phyloP scores from a whole-genome alignment of 2,329 filamentous ascomycete genomes.

The Diaporthe caulivora region DNA sequence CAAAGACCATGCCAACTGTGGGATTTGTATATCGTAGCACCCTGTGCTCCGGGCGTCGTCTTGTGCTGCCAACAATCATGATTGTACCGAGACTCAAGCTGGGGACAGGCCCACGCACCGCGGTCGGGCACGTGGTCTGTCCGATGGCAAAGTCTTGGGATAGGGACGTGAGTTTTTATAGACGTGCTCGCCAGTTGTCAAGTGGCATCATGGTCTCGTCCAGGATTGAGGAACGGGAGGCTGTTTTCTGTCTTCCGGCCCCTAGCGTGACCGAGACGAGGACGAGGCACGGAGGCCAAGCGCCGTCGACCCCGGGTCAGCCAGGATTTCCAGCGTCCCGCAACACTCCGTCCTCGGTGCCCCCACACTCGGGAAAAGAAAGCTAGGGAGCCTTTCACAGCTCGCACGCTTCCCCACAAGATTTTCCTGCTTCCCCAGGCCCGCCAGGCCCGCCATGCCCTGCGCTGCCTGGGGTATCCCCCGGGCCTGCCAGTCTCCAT shows the following conservation, averaged over 20 bases:
- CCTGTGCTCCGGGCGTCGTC: background rate
- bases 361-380: constrained; percentile 7
- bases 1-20: background rate
- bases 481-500: background rate
- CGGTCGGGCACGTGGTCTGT: no score
- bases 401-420: constrained; percentile 11
- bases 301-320: background rate
- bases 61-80: background rate
- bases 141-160: no score
- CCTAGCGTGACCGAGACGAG: background rate
- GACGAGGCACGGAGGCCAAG: background rate
- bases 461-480: background rate
- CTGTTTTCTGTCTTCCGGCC: background rate
- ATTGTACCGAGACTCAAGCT: background rate
- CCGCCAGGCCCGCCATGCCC: constrained; percentile 1
- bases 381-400: background rate
- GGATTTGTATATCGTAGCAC: background rate
- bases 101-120: no score
- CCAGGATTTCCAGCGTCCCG: background rate
- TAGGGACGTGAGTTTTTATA: no score
- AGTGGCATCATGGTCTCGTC: background rate
- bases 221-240: background rate
- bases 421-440: constrained; percentile 18
- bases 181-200: background rate
- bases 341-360: constrained; percentile 1